These are phyloP conservation scores for Penicillium sp. DNA, from an alignment of 2,329 filamentous ascomycete species.

Conservation along the genomic window DNA sequence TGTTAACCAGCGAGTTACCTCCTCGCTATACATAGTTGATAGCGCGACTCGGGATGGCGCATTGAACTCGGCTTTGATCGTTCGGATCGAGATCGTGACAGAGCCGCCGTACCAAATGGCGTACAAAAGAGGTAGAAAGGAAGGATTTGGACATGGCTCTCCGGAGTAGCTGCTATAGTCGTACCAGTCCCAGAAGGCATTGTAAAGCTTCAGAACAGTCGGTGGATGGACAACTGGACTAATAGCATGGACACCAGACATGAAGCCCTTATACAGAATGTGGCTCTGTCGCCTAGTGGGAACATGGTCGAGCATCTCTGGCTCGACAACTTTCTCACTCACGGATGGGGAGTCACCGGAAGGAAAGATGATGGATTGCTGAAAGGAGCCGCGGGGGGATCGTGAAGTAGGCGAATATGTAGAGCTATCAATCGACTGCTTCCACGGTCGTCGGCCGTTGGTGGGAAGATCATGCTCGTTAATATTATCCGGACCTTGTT, in stretches of 20 bases:
- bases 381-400: slow-evolving; percentile 29
- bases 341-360: slow-evolving; percentile 34
- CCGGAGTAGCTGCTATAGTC: slow-evolving; percentile 35
- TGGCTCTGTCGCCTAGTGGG: slow-evolving; percentile 45
- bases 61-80: slow-evolving; percentile 40
- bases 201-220: slow-evolving; percentile 39
- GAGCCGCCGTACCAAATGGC: slow-evolving; percentile 48
- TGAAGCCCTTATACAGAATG: slow-evolving; percentile 45
- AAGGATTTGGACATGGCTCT: slow-evolving; percentile 36
- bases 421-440: slow-evolving; percentile 15
- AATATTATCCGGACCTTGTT: slow-evolving; percentile 19
- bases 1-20: slow-evolving; percentile 41
- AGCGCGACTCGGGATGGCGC: slow-evolving; percentile 33
- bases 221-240: slow-evolving; percentile 44
- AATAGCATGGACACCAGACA: slow-evolving; percentile 45
- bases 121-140: slow-evolving; percentile 43
- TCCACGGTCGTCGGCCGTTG: slow-evolving; percentile 19
- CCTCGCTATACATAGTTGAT: slow-evolving; percentile 40
- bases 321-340: slow-evolving; percentile 32
- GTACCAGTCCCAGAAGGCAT: slow-evolving; percentile 46
- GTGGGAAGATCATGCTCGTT: slow-evolving; percentile 22
- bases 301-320: slow-evolving; percentile 40
- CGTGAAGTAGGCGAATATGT: slow-evolving; percentile 6
- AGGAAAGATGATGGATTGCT: slow-evolving; percentile 37
- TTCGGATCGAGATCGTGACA: slow-evolving; percentile 41